phyloP scores from a whole-genome alignment of 208 protist genomes.

The Borovskyia barvae region DNA sequence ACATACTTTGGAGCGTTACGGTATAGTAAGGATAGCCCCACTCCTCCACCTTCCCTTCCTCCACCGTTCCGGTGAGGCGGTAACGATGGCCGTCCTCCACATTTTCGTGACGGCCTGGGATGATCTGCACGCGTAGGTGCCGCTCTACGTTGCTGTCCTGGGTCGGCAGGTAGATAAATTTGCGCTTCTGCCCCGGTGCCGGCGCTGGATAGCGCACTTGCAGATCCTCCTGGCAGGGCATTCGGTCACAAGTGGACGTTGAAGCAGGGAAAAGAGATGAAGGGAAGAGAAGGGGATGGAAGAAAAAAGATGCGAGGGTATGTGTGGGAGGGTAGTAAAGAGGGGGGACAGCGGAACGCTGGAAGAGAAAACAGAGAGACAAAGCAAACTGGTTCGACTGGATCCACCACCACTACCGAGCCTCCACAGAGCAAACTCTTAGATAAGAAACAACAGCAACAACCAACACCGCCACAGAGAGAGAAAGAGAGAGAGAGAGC shows the following conservation, averaged over 20 bases:
- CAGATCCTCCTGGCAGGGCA: slow-evolving; percentile 52
- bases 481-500: not conserved
- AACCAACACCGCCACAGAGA: not conserved
- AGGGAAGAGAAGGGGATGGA: too few relatives aligned
- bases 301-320: too few relatives aligned
- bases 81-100: slow-evolving; percentile 50
- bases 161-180: slow-evolving; percentile 66
- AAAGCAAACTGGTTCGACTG: too few relatives aligned
- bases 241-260: not conserved
- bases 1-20: slow-evolving; percentile 30
- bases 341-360: not conserved
- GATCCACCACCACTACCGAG: too few relatives aligned
- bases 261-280: not conserved
- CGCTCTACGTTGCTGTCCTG: slow-evolving; percentile 29
- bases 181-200: slow-evolving; percentile 58
- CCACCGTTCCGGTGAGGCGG: slow-evolving; percentile 44
- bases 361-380: slow-evolving; percentile 7
- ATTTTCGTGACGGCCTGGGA: slow-evolving; percentile 50
- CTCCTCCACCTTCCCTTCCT: slow-evolving; percentile 36
- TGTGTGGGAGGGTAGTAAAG: too few relatives aligned
- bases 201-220: slow-evolving; percentile 64
- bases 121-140: slow-evolving; percentile 65
- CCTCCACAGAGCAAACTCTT: not conserved
- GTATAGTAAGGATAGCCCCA: slow-evolving; percentile 64
- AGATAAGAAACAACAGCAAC: not conserved